These are phyloP conservation scores for Termitomyces sp. DNA, from an alignment of 768 basidiomycete genomes.

Conservation along the genomic window DNA sequence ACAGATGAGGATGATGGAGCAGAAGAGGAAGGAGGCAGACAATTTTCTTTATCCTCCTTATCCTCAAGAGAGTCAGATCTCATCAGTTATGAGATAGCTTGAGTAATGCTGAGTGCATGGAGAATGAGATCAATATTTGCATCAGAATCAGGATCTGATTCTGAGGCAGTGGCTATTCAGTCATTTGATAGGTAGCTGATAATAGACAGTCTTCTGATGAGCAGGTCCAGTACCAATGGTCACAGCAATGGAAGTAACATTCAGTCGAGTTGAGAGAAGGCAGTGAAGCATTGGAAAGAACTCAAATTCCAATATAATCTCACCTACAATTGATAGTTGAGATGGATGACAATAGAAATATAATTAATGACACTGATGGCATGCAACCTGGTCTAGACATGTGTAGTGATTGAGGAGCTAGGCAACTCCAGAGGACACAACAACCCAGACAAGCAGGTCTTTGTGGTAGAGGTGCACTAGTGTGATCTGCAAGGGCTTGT, in stretches of 20 bases:
- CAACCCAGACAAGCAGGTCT: no score
- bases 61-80: background rate
- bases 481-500: no score
- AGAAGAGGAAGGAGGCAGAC: background rate
- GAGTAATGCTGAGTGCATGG: background rate
- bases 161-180: background rate
- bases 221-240: background rate
- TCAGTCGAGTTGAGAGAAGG: background rate
- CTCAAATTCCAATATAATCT: background rate
- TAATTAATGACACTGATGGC: no score
- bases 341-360: no score
- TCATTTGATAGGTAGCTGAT: background rate
- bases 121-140: background rate
- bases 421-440: no score
- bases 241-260: background rate
- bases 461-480: no score
- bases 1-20: background rate
- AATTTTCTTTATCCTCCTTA: background rate
- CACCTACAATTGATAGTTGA: background rate
- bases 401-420: no score
- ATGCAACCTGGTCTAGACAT: no score
- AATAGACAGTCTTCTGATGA: background rate
- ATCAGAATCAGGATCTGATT: background rate
- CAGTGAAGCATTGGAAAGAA: background rate
- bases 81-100: background rate